Base-by-base conservation (phyloP, 116 monocot species). In the Iris pallida region DNA sequence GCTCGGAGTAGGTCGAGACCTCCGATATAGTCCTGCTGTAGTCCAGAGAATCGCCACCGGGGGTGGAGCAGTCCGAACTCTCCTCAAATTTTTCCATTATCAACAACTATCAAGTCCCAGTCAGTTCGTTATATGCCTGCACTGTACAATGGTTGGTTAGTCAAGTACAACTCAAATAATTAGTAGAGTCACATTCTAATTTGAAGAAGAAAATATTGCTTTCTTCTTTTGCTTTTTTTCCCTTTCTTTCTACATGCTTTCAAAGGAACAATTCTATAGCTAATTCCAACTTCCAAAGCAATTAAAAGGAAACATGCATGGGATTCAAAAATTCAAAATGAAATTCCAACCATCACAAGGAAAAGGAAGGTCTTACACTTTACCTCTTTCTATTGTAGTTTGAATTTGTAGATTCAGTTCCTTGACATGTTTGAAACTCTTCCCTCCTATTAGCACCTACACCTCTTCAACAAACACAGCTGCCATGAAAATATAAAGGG, bases 11-110 rank as follows among this genome's bases (percentile, higher is more conserved):
- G 9, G 86, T 58, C 5, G 93, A 93, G 40, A 83, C 51, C 45
- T 84, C 83, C 2, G 93, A 93, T 55, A 84, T 69, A 5, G 93
- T 93, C 5, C 93, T 73, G 81, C 86, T 77, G 56, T 73, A 87
- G 18, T 76, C 82, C 45, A 71, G 43, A 6, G 89, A 84, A 20
- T 74, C 66, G 5, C 54, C 53, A 20, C 76, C 68, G 0, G 72
- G 68, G 0, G 85, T 81, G 55, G 84, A 84, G 72, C 77, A 84
- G 7, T 46, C 80, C 4, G 45, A 30, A 30, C 3, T 30, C 30
- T 30, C 30, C 30, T 30, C 30, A 3, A 0, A 30, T 30, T 30
- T 30, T 3, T 30, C 30, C 30, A 30, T 30, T 1, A 30, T 3
- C 30, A 30, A 30, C 30, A 30, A 30, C n/a, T n/a, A n/a, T 30